phyloP scores from a whole-genome alignment of 1,284 basidiomycete genomes.

The Abortiporus biennis region DNA sequence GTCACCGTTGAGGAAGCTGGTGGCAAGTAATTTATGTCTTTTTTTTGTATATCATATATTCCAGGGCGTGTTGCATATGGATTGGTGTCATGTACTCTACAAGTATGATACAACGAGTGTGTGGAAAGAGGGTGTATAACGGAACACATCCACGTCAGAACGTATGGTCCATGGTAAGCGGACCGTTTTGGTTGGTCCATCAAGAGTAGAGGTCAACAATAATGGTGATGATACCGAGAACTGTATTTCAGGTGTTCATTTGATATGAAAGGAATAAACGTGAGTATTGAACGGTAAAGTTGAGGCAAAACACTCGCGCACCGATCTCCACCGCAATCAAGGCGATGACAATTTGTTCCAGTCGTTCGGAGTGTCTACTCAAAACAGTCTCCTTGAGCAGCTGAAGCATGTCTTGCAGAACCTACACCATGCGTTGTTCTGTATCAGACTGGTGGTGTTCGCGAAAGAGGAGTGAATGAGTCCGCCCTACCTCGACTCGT shows the following conservation, averaged over 20 bases:
- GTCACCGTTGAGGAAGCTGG: no score
- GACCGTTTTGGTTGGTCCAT: constrained; percentile 5
- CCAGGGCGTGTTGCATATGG: no score
- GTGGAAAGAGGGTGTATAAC: no score
- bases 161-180: no score
- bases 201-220: constrained; percentile 57
- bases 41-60: no score
- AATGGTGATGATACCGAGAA: constrained; percentile 69
- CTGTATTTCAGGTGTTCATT: constrained; percentile 26
- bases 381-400: constrained; percentile 94
- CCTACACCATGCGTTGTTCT: no score
- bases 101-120: no score
- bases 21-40: no score
- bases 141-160: no score
- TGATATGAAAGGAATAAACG: neutral
- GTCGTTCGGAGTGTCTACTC: constrained; percentile 83
- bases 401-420: constrained; percentile 96
- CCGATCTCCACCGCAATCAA: constrained; percentile 88
- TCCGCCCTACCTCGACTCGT: constrained; percentile 83
- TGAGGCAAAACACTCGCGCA: constrained; percentile 27
- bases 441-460: neutral
- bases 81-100: no score
- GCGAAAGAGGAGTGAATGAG: neutral
- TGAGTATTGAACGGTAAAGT: constrained; percentile 2
- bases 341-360: constrained; percentile 95